Evolutionary conservation across 768 basidiomycete species (phyloP).

Genomic region (Rhizopogon salebrosus): DNA sequence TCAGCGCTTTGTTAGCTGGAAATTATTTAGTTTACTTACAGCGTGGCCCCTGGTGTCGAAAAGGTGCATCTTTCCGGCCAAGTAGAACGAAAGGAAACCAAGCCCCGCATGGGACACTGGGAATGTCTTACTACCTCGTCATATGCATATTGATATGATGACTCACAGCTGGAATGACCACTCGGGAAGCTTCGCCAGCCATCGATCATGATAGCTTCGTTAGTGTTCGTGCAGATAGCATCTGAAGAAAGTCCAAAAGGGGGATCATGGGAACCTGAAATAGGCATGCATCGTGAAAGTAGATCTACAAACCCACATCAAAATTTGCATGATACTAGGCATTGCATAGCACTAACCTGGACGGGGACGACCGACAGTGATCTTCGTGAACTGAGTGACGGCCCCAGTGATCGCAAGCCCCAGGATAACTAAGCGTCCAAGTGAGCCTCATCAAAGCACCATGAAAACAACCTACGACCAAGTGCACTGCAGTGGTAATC

Average conservation of each 20-base stretch:
- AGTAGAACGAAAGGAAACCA: slow-evolving; percentile 81
- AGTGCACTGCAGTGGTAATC: slow-evolving; percentile 71
- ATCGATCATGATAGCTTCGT: slow-evolving; percentile 56
- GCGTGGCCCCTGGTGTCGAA: slow-evolving; percentile 78
- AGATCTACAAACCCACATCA: slow-evolving; percentile 15
- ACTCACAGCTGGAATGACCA: slow-evolving; percentile 82
- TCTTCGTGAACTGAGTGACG: slow-evolving; percentile 80
- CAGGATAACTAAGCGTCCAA: slow-evolving; percentile 50
- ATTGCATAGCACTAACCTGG: slow-evolving; percentile 47
- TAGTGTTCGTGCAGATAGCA: slow-evolving; percentile 73
- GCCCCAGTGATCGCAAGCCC: slow-evolving; percentile 72
- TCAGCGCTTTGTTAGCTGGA: slow-evolving; percentile 1
- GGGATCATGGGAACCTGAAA: slow-evolving; percentile 57
- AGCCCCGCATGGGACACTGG: slow-evolving; percentile 91
- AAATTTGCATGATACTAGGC: not conserved
- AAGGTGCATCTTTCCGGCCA: slow-evolving; percentile 89
- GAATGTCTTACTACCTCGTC: not conserved
- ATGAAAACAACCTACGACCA: slow-evolving; percentile 34
- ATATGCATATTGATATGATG: not conserved
- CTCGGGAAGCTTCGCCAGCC: slow-evolving; percentile 93
- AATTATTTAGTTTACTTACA: slow-evolving; percentile 30
- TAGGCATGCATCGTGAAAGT: slow-evolving; percentile 56
- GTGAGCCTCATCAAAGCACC: slow-evolving; percentile 8
- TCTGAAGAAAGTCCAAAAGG: slow-evolving; percentile 69
- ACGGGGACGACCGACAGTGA: slow-evolving; percentile 85